phyloP scores from a whole-genome alignment of 2,329 filamentous ascomycete genomes.

The Calonectria crousiana region DNA sequence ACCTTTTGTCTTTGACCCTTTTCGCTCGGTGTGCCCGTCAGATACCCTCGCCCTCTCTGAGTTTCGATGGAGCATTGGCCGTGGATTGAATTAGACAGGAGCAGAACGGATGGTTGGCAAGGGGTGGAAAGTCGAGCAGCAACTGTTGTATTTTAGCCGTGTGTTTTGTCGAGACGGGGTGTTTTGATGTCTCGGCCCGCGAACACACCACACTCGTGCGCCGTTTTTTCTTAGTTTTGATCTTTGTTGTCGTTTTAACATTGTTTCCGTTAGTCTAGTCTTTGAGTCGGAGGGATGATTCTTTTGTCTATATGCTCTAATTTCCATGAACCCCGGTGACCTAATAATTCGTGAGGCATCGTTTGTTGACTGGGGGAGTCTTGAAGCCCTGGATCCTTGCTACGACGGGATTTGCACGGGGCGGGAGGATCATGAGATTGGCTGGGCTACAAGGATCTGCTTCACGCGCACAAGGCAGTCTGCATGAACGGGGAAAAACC shows the following conservation, averaged over 20 bases:
- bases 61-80: constrained; percentile 48
- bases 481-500: too few relatives aligned
- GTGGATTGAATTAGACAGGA: constrained; percentile 50
- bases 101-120: constrained; percentile 48
- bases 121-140: constrained; percentile 44
- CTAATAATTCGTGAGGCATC: not conserved
- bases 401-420: not conserved
- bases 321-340: not conserved
- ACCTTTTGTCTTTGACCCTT: constrained; percentile 38
- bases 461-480: not conserved
- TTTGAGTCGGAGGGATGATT: constrained; percentile 27
- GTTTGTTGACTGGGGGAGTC: not conserved
- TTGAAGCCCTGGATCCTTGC: not conserved
- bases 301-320: constrained; percentile 8
- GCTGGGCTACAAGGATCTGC: not conserved
- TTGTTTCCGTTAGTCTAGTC: constrained; percentile 42
- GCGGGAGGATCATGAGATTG: not conserved
- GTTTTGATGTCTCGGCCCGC: constrained; percentile 49
- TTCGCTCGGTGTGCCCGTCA: constrained; percentile 41
- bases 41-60: constrained; percentile 43
- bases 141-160: constrained; percentile 56
- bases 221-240: constrained; percentile 55
- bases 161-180: constrained; percentile 48
- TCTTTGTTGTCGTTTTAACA: constrained; percentile 49
- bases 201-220: constrained; percentile 47